These are phyloP conservation scores for Yamadazyma buinensis DNA, from an alignment of 1,139 yeast species.

Conservation along the genomic window DNA sequence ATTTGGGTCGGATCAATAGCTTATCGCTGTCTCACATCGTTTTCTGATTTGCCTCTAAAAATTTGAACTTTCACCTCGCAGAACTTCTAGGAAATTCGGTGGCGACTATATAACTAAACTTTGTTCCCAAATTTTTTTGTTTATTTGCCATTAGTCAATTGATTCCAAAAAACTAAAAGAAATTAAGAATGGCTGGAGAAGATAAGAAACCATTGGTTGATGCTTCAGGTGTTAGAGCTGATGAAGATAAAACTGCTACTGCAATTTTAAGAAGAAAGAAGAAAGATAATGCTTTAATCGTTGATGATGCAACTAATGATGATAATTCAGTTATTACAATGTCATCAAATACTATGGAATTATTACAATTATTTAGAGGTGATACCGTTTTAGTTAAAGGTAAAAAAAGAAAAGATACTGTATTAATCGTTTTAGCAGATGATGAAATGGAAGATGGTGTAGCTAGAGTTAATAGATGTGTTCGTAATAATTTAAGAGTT, in stretches of 20 bases:
- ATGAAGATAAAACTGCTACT: conserved; percentile 90
- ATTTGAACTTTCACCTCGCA: too few relatives aligned
- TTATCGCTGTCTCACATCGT: too few relatives aligned
- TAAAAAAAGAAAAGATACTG: conserved; percentile 96
- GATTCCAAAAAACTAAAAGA: background rate
- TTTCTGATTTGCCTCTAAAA: too few relatives aligned
- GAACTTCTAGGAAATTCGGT: conserved; percentile 1
- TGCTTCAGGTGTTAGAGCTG: conserved; percentile 40
- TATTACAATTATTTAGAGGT: conserved; percentile 92
- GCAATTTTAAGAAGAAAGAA: conserved; percentile 96
- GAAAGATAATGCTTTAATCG: conserved; percentile 92
- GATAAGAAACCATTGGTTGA: conserved; percentile 41
- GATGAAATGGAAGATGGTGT: conserved; percentile 97
- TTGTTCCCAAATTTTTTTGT: too few relatives aligned
- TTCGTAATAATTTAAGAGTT: conserved; percentile 90
- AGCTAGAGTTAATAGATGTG: conserved; percentile 91
- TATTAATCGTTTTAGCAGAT: conserved; percentile 92
- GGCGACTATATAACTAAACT: background rate
- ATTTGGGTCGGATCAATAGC: too few relatives aligned
- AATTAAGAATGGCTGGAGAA: conserved; percentile 21
- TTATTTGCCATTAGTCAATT: background rate
- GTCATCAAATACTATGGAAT: conserved; percentile 94
- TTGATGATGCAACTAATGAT: conserved; percentile 96
- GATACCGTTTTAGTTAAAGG: conserved; percentile 97
- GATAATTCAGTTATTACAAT: conserved; percentile 95